Conservation (phyloP, 2,329 filamentous ascomycete genomes). For the Ascochyta clinopodiicola region DNA sequence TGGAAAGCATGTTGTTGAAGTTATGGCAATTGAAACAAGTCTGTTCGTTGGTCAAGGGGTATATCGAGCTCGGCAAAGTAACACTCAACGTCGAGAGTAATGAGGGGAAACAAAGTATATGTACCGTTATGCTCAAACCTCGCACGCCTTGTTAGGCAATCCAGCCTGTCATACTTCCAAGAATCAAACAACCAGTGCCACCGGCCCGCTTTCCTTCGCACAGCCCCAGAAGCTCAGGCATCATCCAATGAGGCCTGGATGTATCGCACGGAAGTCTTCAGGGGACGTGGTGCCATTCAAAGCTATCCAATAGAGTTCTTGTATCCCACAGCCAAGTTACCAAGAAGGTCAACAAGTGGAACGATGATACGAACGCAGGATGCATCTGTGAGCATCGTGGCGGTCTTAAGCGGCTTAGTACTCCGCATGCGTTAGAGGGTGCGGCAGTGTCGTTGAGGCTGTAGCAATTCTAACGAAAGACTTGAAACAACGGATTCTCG, state of each 20-base stretch:
- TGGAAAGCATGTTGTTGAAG: constrained; percentile 48
- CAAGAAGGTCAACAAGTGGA: constrained; percentile 21
- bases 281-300: constrained; percentile 21
- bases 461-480: neutral
- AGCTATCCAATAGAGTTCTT: constrained; percentile 26
- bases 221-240: constrained; percentile 11
- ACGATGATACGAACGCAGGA: constrained; percentile 26
- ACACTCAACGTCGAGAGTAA: neutral
- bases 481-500: constrained; percentile 1
- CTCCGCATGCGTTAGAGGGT: constrained; percentile 17
- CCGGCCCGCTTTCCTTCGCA: constrained; percentile 15
- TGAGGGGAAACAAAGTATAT: constrained; percentile 27
- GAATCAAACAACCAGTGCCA: constrained; percentile 15
- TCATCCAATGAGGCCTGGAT: constrained; percentile 23
- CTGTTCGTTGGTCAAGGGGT: neutral
- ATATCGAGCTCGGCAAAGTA: neutral
- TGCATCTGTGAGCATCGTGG: constrained; percentile 23
- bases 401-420: constrained; percentile 25
- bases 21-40: neutral
- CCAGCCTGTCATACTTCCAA: constrained; percentile 24
- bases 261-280: constrained; percentile 22
- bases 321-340: constrained; percentile 24
- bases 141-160: constrained; percentile 7
- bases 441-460: constrained; percentile 22
- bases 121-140: constrained; percentile 15